Conservation (phyloP, 225 moss, liverwort and hornwort genomes). For the Polytrichum commune region DNA sequence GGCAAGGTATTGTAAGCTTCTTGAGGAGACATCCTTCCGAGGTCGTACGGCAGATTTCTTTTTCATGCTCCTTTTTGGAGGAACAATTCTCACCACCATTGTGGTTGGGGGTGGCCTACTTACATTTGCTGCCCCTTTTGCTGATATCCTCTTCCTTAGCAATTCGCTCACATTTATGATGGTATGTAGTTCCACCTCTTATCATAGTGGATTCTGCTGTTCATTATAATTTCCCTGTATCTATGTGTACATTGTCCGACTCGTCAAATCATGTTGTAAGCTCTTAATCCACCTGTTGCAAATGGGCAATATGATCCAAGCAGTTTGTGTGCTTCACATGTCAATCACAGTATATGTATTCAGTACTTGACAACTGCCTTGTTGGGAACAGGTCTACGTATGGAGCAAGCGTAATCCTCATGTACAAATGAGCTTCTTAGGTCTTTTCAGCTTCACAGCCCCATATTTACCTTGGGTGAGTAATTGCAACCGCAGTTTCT, state of each 20-base stretch:
- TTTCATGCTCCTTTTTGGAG: slow-evolving; percentile 98
- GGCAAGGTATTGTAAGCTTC: slow-evolving; percentile 93
- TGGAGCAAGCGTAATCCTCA: slow-evolving; percentile 99
- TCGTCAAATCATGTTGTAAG: too few species aligned
- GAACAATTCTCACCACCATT: slow-evolving; percentile 78
- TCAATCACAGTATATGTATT: too few species aligned
- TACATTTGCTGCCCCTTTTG: slow-evolving; percentile 83
- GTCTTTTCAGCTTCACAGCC: slow-evolving; percentile 98
- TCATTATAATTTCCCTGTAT: too few species aligned
- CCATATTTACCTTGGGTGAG: slow-evolving; percentile 97
- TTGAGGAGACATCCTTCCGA: slow-evolving; percentile 96
- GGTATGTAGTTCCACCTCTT: slow-evolving; percentile 39
- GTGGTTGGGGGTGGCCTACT: slow-evolving; percentile 89
- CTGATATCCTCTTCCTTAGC: slow-evolving; percentile 91
- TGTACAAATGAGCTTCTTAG: slow-evolving; percentile 99
- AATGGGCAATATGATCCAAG: too few species aligned
- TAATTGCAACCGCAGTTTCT: neutral
- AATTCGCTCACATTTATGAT: slow-evolving; percentile 99
- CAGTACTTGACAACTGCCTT: neutral
- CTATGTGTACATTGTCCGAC: too few species aligned
- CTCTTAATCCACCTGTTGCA: too few species aligned
- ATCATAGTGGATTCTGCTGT: too few species aligned
- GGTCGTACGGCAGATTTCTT: slow-evolving; percentile 99
- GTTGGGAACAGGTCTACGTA: slow-evolving; percentile 78
- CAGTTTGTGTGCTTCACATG: too few species aligned